These are phyloP conservation scores for Arachnomyces sp. DNA, from an alignment of 2,329 filamentous ascomycete genomes.

Conservation along the genomic window DNA sequence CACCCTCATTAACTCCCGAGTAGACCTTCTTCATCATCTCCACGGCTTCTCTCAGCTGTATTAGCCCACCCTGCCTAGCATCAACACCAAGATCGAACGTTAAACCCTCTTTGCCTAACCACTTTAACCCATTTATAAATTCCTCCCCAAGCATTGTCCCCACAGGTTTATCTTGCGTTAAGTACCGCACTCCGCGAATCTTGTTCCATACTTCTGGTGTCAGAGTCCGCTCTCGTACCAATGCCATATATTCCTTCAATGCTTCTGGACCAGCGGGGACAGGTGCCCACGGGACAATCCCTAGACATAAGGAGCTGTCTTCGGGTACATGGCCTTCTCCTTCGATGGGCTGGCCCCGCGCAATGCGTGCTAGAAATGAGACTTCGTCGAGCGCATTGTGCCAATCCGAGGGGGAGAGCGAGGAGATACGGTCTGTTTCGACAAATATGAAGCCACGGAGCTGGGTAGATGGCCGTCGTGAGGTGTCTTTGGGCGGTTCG, in stretches of 20 bases:
- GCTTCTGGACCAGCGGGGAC: slow-evolving; percentile 54
- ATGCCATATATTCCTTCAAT: slow-evolving; percentile 57
- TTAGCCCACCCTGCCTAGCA: slow-evolving; percentile 63
- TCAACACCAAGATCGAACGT: slow-evolving; percentile 81
- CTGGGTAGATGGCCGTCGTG: slow-evolving; percentile 19
- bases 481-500: slow-evolving; percentile 16
- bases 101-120: slow-evolving; percentile 55
- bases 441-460: slow-evolving; percentile 70
- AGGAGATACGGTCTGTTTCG: slow-evolving; percentile 68
- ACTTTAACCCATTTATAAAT: slow-evolving; percentile 59
- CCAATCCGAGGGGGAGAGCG: slow-evolving; percentile 50
- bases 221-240: slow-evolving; percentile 45
- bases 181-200: slow-evolving; percentile 71
- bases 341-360: slow-evolving; percentile 48
- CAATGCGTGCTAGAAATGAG: slow-evolving; percentile 57
- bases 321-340: slow-evolving; percentile 50
- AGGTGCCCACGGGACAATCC: slow-evolving; percentile 79
- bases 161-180: slow-evolving; percentile 67
- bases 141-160: slow-evolving; percentile 55
- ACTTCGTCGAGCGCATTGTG: slow-evolving; percentile 63
- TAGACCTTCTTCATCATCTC: slow-evolving; percentile 63
- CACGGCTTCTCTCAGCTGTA: slow-evolving; percentile 63
- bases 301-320: slow-evolving; percentile 53
- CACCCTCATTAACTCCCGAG: slow-evolving; percentile 44
- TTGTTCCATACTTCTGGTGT: slow-evolving; percentile 54